These are phyloP conservation scores for Thuja plicata DNA, from an alignment of 83 land plant genomes.

Conservation along the genomic window DNA sequence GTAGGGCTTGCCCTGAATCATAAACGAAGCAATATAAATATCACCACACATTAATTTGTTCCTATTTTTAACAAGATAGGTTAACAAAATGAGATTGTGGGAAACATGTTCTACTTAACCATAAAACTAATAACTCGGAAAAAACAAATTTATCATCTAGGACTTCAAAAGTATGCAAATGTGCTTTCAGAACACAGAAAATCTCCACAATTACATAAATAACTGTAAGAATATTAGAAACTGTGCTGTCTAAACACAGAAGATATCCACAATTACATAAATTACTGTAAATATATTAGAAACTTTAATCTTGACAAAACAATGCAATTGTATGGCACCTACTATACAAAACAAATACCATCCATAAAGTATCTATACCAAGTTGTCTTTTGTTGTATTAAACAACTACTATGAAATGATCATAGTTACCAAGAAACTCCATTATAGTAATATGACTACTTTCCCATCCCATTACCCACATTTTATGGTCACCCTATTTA, in stretches of 20 bases:
- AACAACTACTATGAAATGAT: background rate
- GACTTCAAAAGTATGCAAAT: background rate
- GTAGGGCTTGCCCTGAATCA: constrained; percentile 72
- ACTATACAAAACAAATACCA: background rate
- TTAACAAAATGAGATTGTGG: background rate
- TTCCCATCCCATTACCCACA: too few relatives aligned
- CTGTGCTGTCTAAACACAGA: background rate
- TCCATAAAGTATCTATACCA: background rate
- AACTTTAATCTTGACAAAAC: background rate
- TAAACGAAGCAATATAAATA: constrained; percentile 5
- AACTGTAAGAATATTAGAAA: background rate
- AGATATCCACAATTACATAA: background rate
- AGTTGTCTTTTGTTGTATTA: background rate
- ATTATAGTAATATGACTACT: too few relatives aligned
- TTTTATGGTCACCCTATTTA: too few relatives aligned
- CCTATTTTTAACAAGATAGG: background rate
- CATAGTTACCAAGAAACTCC: background rate
- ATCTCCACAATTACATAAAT: background rate
- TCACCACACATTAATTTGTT: background rate
- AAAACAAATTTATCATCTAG: background rate
- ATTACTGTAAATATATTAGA: background rate
- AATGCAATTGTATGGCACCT: background rate
- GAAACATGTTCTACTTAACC: too few relatives aligned
- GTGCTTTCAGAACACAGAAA: background rate
- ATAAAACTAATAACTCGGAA: background rate